Conservation (phyloP, 371 early-diverging fungal species). For the Syncephalastrum monosporum region DNA sequence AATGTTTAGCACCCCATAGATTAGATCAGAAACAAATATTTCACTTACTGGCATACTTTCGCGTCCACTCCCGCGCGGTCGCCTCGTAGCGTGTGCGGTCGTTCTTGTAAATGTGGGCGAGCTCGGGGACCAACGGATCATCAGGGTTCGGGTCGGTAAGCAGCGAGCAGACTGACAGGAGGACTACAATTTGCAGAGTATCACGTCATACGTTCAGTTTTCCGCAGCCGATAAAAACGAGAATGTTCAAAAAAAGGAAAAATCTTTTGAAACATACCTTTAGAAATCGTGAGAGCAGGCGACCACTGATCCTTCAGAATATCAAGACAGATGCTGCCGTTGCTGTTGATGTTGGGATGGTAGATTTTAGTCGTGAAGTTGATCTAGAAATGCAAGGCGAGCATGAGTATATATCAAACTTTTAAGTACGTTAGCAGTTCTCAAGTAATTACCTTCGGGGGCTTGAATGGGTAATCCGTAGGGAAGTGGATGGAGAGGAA, state of each 20-base stretch:
- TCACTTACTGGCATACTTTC: conserved; percentile 80
- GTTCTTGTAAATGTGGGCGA: conserved; percentile 96
- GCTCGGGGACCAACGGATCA: conserved; percentile 94
- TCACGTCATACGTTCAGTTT: conserved; percentile 5
- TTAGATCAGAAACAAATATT: neutral
- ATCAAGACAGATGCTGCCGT: conserved; percentile 98
- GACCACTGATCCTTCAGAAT: conserved; percentile 99
- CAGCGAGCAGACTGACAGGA: conserved; percentile 96
- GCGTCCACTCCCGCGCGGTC: conserved; percentile 93
- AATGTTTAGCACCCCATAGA: too few relatives aligned
- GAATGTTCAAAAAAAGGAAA: neutral
- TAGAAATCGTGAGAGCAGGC: conserved; percentile 97
- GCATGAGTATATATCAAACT: neutral
- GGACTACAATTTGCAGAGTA: conserved; percentile 53
- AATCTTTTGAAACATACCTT: conserved; percentile 51
- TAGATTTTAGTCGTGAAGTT: conserved; percentile 97
- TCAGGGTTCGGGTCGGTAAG: conserved; percentile 99
- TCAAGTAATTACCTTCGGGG: conserved; percentile 78
- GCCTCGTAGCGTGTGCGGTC: conserved; percentile 87
- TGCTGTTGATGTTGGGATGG: conserved; percentile 99
- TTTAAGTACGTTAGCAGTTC: too few relatives aligned
- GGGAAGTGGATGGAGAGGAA: conserved; percentile 98
- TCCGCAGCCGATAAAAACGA: neutral
- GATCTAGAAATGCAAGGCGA: conserved; percentile 48
- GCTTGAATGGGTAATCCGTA: conserved; percentile 99